Evolutionary conservation across 306 rosid species (phyloP).

Genomic region (Begonia loranthoides): DNA sequence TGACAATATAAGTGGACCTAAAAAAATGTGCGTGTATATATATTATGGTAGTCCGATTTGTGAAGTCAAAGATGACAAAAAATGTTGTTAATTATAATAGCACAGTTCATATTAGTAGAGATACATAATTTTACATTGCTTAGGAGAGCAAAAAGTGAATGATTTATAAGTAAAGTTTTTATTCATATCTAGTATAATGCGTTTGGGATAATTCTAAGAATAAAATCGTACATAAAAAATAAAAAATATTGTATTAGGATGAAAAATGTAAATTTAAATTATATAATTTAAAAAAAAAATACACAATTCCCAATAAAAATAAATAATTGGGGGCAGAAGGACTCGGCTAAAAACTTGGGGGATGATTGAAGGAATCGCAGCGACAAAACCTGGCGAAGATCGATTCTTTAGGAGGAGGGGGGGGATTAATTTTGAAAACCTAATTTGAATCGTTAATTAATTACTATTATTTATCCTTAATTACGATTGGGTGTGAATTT

Average conservation of each 20-base stretch:
- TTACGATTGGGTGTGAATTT: slow-evolving; percentile 7
- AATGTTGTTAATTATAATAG: slow-evolving; percentile 31
- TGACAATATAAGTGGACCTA: no score
- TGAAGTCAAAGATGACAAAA: no score
- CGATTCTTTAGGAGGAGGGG: slow-evolving; percentile 23
- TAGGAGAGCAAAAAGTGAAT: no score
- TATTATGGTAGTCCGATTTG: no score
- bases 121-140: no score
- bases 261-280: neutral
- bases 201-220: no score
- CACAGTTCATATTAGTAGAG: neutral
- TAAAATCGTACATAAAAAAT: slow-evolving; percentile 36
- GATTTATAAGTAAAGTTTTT: no score
- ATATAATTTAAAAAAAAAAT: neutral
- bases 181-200: no score
- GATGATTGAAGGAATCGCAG: slow-evolving; percentile 39
- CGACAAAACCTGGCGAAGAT: slow-evolving; percentile 50
- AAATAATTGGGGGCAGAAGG: slow-evolving; percentile 57
- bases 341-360: slow-evolving; percentile 71
- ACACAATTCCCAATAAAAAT: slow-evolving; percentile 43
- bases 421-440: slow-evolving; percentile 9
- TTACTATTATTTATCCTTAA: slow-evolving; percentile 12
- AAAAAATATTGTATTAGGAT: slow-evolving; percentile 12
- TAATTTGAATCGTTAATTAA: neutral
- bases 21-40: no score